Conservation (phyloP, 129 eudicot genomes). For the Lonicera japonica region DNA sequence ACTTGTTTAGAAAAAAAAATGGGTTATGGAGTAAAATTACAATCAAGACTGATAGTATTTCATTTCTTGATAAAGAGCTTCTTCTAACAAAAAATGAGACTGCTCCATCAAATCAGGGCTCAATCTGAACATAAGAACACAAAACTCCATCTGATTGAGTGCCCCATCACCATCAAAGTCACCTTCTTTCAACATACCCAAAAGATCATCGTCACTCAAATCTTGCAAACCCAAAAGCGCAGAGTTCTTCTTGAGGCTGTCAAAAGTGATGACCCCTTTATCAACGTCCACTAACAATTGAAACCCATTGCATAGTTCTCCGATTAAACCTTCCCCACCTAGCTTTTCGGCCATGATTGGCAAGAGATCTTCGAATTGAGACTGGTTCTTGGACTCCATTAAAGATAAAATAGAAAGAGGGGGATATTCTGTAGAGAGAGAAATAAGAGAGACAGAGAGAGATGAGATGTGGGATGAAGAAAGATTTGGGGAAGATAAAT, state of each 20-base stretch:
- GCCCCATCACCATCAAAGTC: constrained; percentile 77
- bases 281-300: constrained; percentile 52
- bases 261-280: constrained; percentile 72
- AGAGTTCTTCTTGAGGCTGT: constrained; percentile 58
- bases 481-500: not conserved
- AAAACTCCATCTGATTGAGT: constrained; percentile 78
- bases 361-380: constrained; percentile 45
- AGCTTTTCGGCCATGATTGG: constrained; percentile 74
- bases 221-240: constrained; percentile 55
- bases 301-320: constrained; percentile 78
- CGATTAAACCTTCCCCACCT: constrained; percentile 76
- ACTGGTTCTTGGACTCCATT: constrained; percentile 35
- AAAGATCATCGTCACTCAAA: constrained; percentile 51
- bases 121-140: constrained; percentile 78
- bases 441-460: constrained; percentile 1
- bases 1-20: not conserved
- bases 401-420: not conserved
- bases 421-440: constrained; percentile 9
- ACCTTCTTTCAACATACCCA: constrained; percentile 53
- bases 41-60: constrained; percentile 13
- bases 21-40: not conserved
- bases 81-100: constrained; percentile 58
- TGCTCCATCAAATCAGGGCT: constrained; percentile 78
- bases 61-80: constrained; percentile 41
- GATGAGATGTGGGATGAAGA: constrained; percentile 4